Conservation (phyloP, 441 rosid species). For the Theobroma grandiflorum region DNA sequence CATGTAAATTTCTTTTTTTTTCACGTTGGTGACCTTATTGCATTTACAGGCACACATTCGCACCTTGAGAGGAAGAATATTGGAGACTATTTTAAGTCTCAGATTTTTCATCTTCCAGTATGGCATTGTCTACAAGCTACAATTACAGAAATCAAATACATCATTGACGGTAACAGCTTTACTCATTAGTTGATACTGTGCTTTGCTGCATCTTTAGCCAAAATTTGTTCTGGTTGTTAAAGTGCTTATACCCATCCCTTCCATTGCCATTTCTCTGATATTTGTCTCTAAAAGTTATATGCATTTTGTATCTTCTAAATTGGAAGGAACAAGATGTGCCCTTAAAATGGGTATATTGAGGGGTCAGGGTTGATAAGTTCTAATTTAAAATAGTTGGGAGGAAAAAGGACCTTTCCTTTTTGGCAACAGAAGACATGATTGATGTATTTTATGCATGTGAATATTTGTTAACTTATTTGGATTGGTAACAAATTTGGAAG, state of each 20-base stretch:
- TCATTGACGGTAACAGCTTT: conserved; percentile 69
- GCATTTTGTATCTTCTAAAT: neutral
- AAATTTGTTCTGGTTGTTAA: conserved; percentile 22
- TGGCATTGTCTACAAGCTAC: conserved; percentile 91
- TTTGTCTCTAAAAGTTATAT: conserved; percentile 7
- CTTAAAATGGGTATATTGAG: neutral
- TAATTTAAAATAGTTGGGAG: neutral
- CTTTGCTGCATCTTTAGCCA: neutral
- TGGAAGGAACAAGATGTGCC: conserved; percentile 3
- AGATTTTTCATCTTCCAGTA: conserved; percentile 95
- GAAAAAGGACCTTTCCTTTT: neutral
- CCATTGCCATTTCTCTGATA: neutral
- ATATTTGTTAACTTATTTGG: neutral
- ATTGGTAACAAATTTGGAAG: neutral
- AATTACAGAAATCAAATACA: conserved; percentile 62
- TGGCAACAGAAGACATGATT: neutral
- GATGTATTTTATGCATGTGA: neutral
- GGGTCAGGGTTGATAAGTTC: neutral
- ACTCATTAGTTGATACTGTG: conserved; percentile 13
- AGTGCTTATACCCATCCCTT: conserved; percentile 3
- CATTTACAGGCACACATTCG: conserved; percentile 84
- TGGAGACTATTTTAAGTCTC: conserved; percentile 86
- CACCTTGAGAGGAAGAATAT: conserved; percentile 82
- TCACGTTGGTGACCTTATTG: neutral
- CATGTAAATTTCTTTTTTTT: conserved; percentile 9